phyloP scores from a whole-genome alignment of 257 asterid species.

The Schizonepeta tenuifolia region DNA sequence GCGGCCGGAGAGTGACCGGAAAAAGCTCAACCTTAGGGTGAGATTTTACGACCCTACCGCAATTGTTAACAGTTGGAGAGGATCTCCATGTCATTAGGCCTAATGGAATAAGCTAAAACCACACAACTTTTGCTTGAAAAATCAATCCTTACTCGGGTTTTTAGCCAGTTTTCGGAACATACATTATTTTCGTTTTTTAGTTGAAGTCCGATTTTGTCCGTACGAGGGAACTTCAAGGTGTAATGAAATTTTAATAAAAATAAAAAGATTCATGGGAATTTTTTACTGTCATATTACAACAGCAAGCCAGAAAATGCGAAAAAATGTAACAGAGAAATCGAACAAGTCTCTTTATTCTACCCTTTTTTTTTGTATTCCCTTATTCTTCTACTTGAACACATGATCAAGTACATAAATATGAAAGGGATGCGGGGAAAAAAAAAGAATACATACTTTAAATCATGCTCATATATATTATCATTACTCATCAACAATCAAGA shows the following conservation, averaged over 20 bases:
- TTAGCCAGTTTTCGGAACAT: background rate
- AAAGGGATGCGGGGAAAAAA: background rate
- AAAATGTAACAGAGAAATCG: background rate
- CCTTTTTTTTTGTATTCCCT: background rate
- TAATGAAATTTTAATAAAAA: background rate
- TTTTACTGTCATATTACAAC: background rate
- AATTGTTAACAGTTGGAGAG: constrained; percentile 28
- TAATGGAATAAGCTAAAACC: background rate
- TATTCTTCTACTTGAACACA: background rate
- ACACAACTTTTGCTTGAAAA: background rate
- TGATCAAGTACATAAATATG: constrained; percentile 38
- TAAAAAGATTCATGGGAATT: background rate
- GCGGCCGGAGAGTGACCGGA: constrained; percentile 38
- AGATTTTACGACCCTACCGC: constrained; percentile 27
- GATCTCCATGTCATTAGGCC: constrained; percentile 19
- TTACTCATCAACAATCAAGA: constrained; percentile 27
- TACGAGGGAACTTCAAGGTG: background rate
- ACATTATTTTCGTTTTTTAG: background rate
- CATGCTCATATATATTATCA: constrained; percentile 20
- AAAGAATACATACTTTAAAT: background rate
- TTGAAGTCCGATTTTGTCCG: background rate
- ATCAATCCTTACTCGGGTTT: background rate
- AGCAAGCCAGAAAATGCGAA: background rate
- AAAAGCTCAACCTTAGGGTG: constrained; percentile 40
- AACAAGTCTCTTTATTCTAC: background rate